Conservation (phyloP, 2,329 filamentous ascomycete genomes). For the Tympanopsis confertula region DNA sequence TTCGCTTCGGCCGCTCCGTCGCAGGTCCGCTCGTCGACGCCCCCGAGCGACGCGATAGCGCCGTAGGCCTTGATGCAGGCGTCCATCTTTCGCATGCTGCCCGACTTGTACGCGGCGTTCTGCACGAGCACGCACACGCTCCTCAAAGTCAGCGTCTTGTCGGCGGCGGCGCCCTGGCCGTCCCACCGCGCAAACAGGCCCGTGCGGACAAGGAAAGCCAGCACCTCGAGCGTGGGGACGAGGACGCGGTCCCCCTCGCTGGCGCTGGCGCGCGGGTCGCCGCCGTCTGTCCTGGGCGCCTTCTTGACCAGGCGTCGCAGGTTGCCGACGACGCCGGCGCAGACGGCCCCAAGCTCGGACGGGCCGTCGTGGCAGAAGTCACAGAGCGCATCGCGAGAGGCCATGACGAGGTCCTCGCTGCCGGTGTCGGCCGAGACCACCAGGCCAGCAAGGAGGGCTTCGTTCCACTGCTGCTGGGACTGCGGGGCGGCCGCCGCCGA, state of each 20-base stretch:
- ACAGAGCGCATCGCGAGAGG: conserved; percentile 53
- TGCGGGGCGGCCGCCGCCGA: conserved; percentile 14
- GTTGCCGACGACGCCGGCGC: conserved; percentile 39
- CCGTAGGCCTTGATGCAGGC: conserved; percentile 73
- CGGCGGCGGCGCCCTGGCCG: conserved; percentile 2
- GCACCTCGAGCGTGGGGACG: conserved; percentile 64
- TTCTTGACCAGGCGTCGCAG: conserved; percentile 31
- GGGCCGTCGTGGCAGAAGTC: conserved; percentile 33
- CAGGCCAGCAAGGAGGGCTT: conserved; percentile 50
- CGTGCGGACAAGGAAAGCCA: conserved; percentile 66
- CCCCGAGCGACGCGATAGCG: conserved; percentile 38
- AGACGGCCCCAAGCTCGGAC: conserved; percentile 29
- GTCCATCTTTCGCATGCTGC: conserved; percentile 70
- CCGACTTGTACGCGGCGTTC: conserved; percentile 71
- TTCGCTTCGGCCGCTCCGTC: conserved; percentile 39
- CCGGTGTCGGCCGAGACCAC: conserved; percentile 68
- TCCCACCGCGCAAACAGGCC: conserved; percentile 30
- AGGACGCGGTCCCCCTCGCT: conserved; percentile 53
- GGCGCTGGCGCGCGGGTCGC: neutral
- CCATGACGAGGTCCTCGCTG: conserved; percentile 63
- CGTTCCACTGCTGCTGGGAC: conserved; percentile 27
- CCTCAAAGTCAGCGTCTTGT: conserved; percentile 29
- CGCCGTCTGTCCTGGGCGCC: neutral
- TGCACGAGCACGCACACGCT: conserved; percentile 60
- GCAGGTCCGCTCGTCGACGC: conserved; percentile 17